Evolutionary conservation across 106 monocot species (phyloP).

Genomic region (Dendrobium nobile): DNA sequence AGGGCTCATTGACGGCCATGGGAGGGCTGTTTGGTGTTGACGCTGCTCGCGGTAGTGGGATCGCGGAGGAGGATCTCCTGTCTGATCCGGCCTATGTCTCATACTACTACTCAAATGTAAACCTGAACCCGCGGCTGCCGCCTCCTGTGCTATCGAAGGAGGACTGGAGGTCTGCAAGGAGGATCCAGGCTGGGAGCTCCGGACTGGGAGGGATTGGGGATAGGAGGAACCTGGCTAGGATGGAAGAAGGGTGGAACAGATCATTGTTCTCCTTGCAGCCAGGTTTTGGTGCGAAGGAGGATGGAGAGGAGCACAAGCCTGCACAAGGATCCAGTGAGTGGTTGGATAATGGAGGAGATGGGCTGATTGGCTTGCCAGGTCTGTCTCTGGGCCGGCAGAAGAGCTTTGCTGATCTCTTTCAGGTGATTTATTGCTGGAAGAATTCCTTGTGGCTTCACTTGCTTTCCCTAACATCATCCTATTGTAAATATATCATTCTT

Average conservation of each 20-base stretch:
- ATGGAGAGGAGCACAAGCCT: slow-evolving; percentile 5
- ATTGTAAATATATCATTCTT: neutral
- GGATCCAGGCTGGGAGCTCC: slow-evolving; percentile 33
- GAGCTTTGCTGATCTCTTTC: slow-evolving; percentile 54
- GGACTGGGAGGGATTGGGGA: slow-evolving; percentile 48
- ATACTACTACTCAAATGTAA: slow-evolving; percentile 60
- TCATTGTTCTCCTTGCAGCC: slow-evolving; percentile 44
- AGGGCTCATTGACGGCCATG: slow-evolving; percentile 30
- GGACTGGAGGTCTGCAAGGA: slow-evolving; percentile 57
- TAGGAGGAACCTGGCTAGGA: slow-evolving; percentile 23
- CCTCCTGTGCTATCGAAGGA: slow-evolving; percentile 69
- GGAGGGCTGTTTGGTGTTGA: slow-evolving; percentile 13
- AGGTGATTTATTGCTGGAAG: slow-evolving; percentile 22
- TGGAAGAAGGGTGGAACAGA: slow-evolving; percentile 11
- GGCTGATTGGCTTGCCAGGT: slow-evolving; percentile 41
- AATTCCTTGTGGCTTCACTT: neutral
- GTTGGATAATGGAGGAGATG: slow-evolving; percentile 41
- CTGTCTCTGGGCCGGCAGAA: slow-evolving; percentile 39
- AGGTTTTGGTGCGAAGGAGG: slow-evolving; percentile 22
- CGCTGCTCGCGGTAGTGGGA: slow-evolving; percentile 1
- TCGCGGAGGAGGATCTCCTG: slow-evolving; percentile 42
- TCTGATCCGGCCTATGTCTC: slow-evolving; percentile 48
- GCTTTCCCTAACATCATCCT: neutral
- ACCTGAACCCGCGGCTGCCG: slow-evolving; percentile 54
- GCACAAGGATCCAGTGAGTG: slow-evolving; percentile 28